phyloP scores from a whole-genome alignment of 2,329 filamentous ascomycete genomes.

The Aspergillus fumigatus region DNA sequence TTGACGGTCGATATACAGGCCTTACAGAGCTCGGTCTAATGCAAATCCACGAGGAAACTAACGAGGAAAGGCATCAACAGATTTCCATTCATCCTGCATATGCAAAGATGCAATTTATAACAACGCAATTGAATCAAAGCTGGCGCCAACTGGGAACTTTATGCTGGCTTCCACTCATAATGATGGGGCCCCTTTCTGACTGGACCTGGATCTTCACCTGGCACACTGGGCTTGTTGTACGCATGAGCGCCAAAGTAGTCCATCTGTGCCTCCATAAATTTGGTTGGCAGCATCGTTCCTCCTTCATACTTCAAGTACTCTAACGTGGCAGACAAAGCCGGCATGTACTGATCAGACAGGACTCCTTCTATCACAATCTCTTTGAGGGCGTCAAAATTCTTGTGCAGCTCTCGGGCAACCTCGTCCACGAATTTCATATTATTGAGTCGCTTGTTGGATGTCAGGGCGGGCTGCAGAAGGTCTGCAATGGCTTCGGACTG shows the following conservation, averaged over 20 bases:
- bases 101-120: neutral
- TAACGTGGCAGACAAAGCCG: constrained; percentile 56
- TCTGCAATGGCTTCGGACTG: constrained; percentile 61
- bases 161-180: constrained; percentile 57
- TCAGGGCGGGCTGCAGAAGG: constrained; percentile 44
- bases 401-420: constrained; percentile 52
- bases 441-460: constrained; percentile 22
- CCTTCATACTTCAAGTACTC: constrained; percentile 65
- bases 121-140: neutral
- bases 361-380: constrained; percentile 52
- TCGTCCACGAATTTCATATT: constrained; percentile 40
- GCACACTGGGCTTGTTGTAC: constrained; percentile 52
- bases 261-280: constrained; percentile 67
- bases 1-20: neutral
- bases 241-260: constrained; percentile 67
- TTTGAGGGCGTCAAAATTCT: constrained; percentile 50
- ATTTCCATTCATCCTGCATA: neutral
- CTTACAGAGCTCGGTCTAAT: neutral
- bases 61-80: neutral
- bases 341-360: constrained; percentile 56
- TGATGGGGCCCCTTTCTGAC: constrained; percentile 57
- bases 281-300: constrained; percentile 58
- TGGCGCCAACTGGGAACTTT: neutral
- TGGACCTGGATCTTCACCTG: constrained; percentile 49
- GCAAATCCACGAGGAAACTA: neutral